Conservation (phyloP, 169 alveolate genomes). For the Cryptosporidium xiaoi region DNA sequence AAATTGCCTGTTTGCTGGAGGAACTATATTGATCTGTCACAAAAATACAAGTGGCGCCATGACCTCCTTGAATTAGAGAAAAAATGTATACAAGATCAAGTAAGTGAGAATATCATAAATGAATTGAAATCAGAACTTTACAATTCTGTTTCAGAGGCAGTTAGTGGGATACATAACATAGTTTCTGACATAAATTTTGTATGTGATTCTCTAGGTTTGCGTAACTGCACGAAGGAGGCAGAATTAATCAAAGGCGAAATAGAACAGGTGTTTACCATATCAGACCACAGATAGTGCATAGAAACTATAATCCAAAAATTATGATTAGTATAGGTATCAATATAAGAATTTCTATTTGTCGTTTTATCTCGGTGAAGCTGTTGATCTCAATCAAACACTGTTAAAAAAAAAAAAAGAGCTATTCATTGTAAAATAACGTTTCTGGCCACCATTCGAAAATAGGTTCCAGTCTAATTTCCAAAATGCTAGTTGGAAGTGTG, state of each 20-base stretch:
- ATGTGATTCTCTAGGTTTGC: background rate
- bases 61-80: background rate
- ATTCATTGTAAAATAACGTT: constrained; percentile 56
- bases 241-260: no score
- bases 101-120: background rate
- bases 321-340: no score
- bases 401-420: background rate
- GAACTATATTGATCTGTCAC: background rate
- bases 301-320: no score
- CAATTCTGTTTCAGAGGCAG: no score
- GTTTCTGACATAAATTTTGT: background rate
- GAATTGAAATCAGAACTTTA: background rate
- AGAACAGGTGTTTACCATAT: no score
- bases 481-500: constrained; percentile 87
- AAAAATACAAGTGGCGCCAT: constrained; percentile 4
- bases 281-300: no score
- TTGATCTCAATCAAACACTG: background rate
- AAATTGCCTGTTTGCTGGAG: constrained; percentile 1
- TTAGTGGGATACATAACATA: no score
- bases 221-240: no score
- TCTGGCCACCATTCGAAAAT: constrained; percentile 64
- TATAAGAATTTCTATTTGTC: no score
- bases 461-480: constrained; percentile 81
- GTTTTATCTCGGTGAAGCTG: no score
- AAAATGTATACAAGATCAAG: constrained; percentile 6